Conservation (phyloP, 108 stramenopile genomes). For the Cyclotella atomus region DNA sequence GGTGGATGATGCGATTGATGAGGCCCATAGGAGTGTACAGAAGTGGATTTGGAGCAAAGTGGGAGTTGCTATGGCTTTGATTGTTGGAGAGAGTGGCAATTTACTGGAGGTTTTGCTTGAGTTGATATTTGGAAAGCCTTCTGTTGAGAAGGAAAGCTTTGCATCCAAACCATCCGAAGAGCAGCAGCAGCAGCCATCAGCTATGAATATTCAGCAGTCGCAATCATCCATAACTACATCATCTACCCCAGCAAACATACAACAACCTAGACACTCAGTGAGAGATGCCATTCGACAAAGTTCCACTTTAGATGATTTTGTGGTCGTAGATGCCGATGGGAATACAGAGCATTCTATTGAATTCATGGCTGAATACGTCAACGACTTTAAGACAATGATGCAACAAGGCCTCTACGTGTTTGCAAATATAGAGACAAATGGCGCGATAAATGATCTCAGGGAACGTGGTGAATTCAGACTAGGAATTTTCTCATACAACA, state of each 20-base stretch:
- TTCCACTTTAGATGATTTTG: slow-evolving; percentile 16
- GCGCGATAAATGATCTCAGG: not conserved
- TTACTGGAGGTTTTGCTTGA: slow-evolving; percentile 10
- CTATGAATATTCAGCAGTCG: not conserved
- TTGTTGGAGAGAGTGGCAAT: slow-evolving; percentile 42
- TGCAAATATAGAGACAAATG: slow-evolving; percentile 22
- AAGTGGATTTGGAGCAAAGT: slow-evolving; percentile 24
- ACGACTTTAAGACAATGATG: slow-evolving; percentile 42
- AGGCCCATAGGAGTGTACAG: slow-evolving; percentile 28
- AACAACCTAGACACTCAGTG: slow-evolving; percentile 33
- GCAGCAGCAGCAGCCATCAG: not conserved
- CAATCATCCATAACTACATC: slow-evolving; percentile 6
- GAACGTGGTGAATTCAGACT: slow-evolving; percentile 33
- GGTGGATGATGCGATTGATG: slow-evolving; percentile 44
- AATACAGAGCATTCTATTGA: slow-evolving; percentile 15
- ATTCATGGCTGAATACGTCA: slow-evolving; percentile 13
- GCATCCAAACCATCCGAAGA: not conserved
- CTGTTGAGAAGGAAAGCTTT: not conserved
- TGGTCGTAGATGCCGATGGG: not conserved
- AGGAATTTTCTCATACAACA: slow-evolving; percentile 37
- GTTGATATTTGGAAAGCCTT: not conserved
- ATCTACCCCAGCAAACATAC: not conserved
- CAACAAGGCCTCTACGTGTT: slow-evolving; percentile 47
- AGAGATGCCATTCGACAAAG: slow-evolving; percentile 34
- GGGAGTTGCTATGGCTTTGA: slow-evolving; percentile 12